Evolutionary conservation across 129 eudicot genomes (phyloP).

Genomic region (Chrysanthemum lavandulifolium): DNA sequence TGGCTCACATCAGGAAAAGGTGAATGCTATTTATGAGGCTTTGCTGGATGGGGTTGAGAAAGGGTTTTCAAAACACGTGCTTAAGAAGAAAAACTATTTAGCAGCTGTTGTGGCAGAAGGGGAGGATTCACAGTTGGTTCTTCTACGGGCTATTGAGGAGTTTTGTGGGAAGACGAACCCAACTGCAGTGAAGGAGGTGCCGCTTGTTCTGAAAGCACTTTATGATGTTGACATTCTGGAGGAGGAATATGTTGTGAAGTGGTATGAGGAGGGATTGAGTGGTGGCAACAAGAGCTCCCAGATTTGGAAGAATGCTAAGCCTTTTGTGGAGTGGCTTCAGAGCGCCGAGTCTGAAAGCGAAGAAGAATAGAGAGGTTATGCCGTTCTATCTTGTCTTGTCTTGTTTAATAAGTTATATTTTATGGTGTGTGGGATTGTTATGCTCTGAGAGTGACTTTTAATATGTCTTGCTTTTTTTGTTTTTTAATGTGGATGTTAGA

Average conservation of each 20-base stretch:
- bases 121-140: constrained; percentile 49
- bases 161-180: constrained; percentile 50
- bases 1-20: constrained; percentile 44
- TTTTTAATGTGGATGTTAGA: constrained; percentile 3
- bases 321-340: constrained; percentile 84
- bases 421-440: not conserved
- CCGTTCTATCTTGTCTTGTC: not conserved
- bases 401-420: not conserved
- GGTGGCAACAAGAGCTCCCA: constrained; percentile 40
- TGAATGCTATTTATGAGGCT: constrained; percentile 60
- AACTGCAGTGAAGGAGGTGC: constrained; percentile 63
- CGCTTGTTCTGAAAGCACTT: constrained; percentile 56
- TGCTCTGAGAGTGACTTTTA: not conserved
- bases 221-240: constrained; percentile 73
- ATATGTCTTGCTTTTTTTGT: not conserved
- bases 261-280: constrained; percentile 53
- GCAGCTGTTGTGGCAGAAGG: constrained; percentile 49
- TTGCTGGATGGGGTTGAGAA: constrained; percentile 59
- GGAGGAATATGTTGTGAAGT: constrained; percentile 62
- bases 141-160: constrained; percentile 56
- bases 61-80: constrained; percentile 62
- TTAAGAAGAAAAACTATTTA: constrained; percentile 53
- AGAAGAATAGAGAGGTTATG: constrained; percentile 45
- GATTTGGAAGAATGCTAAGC: constrained; percentile 76
- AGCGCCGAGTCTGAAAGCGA: constrained; percentile 80